These are phyloP conservation scores for Pleurotus pulmonarius DNA, from an alignment of 768 basidiomycete genomes.

Conservation along the genomic window DNA sequence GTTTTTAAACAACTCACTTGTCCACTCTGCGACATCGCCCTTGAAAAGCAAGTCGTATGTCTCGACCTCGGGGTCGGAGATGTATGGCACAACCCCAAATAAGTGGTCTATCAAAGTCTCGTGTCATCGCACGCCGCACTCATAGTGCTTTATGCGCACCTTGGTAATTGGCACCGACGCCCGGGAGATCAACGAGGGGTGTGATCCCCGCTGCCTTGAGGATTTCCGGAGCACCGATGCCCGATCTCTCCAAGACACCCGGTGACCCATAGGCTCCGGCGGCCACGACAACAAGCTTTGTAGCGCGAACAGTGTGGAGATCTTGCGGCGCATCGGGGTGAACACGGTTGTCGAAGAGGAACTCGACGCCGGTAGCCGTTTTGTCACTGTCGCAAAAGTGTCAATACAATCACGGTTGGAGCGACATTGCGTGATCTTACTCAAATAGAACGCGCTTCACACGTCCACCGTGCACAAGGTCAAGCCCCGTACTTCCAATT, in stretches of 20 bases:
- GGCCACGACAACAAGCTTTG: conserved; percentile 32
- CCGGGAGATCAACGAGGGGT: conserved; percentile 31
- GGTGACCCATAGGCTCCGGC: conserved; percentile 33
- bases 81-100: conserved; percentile 6
- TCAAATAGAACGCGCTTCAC: conserved; percentile 22
- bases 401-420: background rate
- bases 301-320: conserved; percentile 18
- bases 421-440: conserved; percentile 9
- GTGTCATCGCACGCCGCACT: too few species aligned
- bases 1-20: background rate
- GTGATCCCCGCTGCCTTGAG: conserved; percentile 24
- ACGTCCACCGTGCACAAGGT: conserved; percentile 14
- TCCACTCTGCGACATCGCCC: conserved; percentile 11
- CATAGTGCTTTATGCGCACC: background rate
- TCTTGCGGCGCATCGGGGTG: conserved; percentile 10
- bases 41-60: conserved; percentile 9
- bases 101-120: conserved; percentile 9
- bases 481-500: conserved; percentile 16
- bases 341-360: conserved; percentile 11
- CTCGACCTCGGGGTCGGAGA: background rate
- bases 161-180: conserved; percentile 35
- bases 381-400: conserved; percentile 13
- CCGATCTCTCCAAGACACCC: conserved; percentile 49
- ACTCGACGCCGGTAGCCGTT: conserved; percentile 14
- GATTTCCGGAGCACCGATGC: conserved; percentile 29